phyloP scores from a whole-genome alignment of 495 filamentous ascomycete species.

The Tuber indicum region DNA sequence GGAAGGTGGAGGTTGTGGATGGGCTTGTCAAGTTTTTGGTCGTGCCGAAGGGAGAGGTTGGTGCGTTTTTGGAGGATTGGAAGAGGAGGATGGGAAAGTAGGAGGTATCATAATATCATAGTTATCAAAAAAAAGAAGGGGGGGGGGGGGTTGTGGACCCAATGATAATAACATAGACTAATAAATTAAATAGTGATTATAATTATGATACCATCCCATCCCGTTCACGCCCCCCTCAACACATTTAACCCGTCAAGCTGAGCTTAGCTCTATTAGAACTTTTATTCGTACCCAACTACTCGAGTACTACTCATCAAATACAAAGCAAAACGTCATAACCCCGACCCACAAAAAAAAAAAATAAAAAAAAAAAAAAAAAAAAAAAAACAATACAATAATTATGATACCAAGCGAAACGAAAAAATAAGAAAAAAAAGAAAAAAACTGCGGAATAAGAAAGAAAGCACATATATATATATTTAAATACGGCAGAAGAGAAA shows the following conservation, averaged over 20 bases:
- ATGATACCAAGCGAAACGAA: neutral
- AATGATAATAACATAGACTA: neutral
- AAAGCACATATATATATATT: conserved; percentile 20
- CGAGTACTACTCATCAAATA: conserved; percentile 21
- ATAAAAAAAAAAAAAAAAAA: conserved; percentile 9
- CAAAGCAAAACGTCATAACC: conserved; percentile 11
- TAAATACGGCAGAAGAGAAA: neutral
- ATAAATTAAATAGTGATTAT: neutral
- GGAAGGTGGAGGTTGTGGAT: conserved; percentile 84
- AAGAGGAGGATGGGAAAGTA: conserved; percentile 48
- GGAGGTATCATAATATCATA: neutral
- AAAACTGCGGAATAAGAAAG: neutral
- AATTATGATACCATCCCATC: neutral
- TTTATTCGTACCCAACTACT: conserved; percentile 23
- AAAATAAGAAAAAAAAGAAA: neutral
- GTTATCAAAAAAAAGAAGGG: too few relatives aligned
- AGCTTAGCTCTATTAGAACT: conserved; percentile 10
- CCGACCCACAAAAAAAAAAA: conserved; percentile 1
- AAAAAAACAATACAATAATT: neutral
- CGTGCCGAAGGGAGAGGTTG: conserved; percentile 61
- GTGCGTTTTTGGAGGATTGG: conserved; percentile 73
- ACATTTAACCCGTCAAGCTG: neutral
- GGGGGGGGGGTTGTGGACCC: neutral
- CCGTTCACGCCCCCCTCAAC: too few relatives aligned
- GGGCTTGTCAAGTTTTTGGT: conserved; percentile 73